Conservation (phyloP, 2,329 filamentous ascomycete species). For the Leptographium galeiforme region DNA sequence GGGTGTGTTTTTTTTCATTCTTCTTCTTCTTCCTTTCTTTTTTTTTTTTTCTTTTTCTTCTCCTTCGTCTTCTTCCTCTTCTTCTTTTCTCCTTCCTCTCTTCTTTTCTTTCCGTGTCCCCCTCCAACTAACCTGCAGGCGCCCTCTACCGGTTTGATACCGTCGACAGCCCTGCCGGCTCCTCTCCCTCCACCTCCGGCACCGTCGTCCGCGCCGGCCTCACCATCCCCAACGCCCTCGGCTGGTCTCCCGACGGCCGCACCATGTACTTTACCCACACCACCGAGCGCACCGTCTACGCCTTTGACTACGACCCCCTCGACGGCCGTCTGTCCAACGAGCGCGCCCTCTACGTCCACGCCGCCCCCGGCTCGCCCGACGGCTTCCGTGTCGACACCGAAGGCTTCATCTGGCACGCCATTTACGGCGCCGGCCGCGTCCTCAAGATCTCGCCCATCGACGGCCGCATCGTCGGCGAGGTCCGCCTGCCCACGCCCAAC, state of each 20-base stretch:
- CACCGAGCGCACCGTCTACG: slow-evolving; percentile 53
- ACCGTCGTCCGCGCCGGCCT: slow-evolving; percentile 48
- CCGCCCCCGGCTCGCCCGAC: slow-evolving; percentile 57
- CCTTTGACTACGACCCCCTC: slow-evolving; percentile 57
- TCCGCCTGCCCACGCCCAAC: slow-evolving; percentile 63
- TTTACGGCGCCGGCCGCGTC: slow-evolving; percentile 68
- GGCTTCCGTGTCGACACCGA: slow-evolving; percentile 74
- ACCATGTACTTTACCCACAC: slow-evolving; percentile 79
- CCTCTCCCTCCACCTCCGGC: slow-evolving; percentile 42
- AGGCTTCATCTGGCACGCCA: slow-evolving; percentile 77
- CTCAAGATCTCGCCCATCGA: slow-evolving; percentile 53
- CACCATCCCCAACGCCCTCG: slow-evolving; percentile 73
- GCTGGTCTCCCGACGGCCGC: slow-evolving; percentile 60
- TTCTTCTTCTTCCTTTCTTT: too few species aligned
- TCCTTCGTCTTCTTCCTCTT: too few species aligned
- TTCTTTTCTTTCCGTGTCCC: too few species aligned
- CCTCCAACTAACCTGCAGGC: slow-evolving; percentile 37
- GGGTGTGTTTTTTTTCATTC: too few species aligned
- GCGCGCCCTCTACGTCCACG: slow-evolving; percentile 60
- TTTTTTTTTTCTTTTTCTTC: too few species aligned
- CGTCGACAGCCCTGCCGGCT: too few species aligned
- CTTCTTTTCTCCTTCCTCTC: too few species aligned
- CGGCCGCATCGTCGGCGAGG: slow-evolving; percentile 59
- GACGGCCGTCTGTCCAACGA: slow-evolving; percentile 54
- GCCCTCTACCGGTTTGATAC: slow-evolving; percentile 52